Conservation (phyloP, 805 yeast species). For the Teunomyces barrocoloradensis region DNA sequence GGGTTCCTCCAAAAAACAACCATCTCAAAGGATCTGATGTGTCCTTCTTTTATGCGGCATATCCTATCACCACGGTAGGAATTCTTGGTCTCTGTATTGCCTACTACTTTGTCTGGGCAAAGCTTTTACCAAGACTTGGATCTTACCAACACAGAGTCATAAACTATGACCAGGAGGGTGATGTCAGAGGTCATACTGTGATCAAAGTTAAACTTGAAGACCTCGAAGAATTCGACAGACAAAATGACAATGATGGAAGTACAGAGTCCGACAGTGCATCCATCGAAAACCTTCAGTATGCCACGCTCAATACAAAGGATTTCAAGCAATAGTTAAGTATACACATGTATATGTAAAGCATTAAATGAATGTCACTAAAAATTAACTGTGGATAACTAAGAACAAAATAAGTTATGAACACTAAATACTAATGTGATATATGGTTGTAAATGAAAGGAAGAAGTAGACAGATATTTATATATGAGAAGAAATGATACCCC, state of each 20-base stretch:
- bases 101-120: slow-evolving; percentile 38
- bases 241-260: slow-evolving; percentile 17
- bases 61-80: slow-evolving; percentile 39
- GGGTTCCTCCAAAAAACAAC: slow-evolving; percentile 40
- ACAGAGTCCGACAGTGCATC: background rate
- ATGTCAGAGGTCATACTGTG: slow-evolving; percentile 40
- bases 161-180: slow-evolving; percentile 30
- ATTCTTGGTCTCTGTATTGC: slow-evolving; percentile 27
- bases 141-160: slow-evolving; percentile 30
- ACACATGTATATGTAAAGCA: background rate
- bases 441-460: slow-evolving; percentile 1
- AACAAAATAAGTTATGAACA: slow-evolving; percentile 3
- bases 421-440: slow-evolving; percentile 2
- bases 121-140: slow-evolving; percentile 30
- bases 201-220: slow-evolving; percentile 31
- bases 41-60: slow-evolving; percentile 41
- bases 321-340: background rate
- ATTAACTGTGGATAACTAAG: slow-evolving; percentile 3
- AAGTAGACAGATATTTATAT: slow-evolving; percentile 1
- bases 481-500: slow-evolving; percentile 1
- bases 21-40: slow-evolving; percentile 41
- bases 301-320: background rate
- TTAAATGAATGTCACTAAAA: background rate
- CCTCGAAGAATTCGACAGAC: slow-evolving; percentile 31
- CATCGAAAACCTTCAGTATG: background rate